phyloP scores from a whole-genome alignment of 2,329 filamentous ascomycete genomes.

The Endocalyx cinctus region DNA sequence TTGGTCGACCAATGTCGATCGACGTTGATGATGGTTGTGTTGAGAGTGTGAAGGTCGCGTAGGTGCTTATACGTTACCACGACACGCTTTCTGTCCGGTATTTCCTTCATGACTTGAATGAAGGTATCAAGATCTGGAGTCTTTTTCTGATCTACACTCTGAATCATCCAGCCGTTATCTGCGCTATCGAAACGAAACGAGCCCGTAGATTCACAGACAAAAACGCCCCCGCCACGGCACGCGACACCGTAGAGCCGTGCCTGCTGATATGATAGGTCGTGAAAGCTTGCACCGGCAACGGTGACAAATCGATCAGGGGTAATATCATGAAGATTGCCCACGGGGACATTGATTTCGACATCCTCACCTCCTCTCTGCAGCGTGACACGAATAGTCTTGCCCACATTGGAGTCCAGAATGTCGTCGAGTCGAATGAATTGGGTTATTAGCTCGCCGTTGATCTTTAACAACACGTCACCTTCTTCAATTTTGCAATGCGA shows the following conservation, averaged over 20 bases:
- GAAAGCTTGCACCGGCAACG: conserved; percentile 90
- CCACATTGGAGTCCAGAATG: conserved; percentile 85
- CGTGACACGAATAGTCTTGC: conserved; percentile 69
- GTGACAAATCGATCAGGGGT: conserved; percentile 95
- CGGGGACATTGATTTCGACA: conserved; percentile 75
- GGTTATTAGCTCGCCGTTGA: conserved; percentile 88
- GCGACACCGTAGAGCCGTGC: conserved; percentile 93
- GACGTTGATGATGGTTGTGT: conserved; percentile 86
- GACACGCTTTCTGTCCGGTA: conserved; percentile 77
- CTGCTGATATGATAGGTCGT: conserved; percentile 95
- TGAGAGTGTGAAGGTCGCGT: conserved; percentile 86
- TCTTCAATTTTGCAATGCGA: conserved; percentile 85
- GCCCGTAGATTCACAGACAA: conserved; percentile 88
- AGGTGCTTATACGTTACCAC: conserved; percentile 96
- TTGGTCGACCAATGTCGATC: conserved; percentile 95
- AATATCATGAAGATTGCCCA: conserved; percentile 88
- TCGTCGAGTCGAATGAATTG: conserved; percentile 90
- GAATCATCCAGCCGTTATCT: conserved; percentile 88
- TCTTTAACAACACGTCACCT: conserved; percentile 87
- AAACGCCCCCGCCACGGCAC: conserved; percentile 72
- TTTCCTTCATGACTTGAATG: conserved; percentile 81
- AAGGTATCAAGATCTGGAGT: conserved; percentile 85
- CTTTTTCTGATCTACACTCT: conserved; percentile 86
- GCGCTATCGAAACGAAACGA: conserved; percentile 93
- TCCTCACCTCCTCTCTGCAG: conserved; percentile 88